Evolutionary conservation across 805 yeast genomes (phyloP).

Genomic region (Ogataea nakhonphanomensis): DNA sequence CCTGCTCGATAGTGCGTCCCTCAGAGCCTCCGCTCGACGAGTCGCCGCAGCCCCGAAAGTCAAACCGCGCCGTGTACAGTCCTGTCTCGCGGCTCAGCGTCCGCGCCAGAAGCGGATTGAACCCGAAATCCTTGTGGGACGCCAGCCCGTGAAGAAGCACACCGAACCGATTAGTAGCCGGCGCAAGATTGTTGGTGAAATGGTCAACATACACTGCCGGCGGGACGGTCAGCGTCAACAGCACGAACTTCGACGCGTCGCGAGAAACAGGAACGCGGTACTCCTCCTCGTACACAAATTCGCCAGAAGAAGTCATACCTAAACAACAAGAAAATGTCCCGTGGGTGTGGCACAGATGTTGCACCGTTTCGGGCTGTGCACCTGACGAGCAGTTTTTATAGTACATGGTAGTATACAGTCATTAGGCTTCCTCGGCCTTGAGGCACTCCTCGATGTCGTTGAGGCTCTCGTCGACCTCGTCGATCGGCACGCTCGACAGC

Average conservation of each 20-base stretch:
- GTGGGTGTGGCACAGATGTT: not conserved
- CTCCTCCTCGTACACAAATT: slow-evolving; percentile 6
- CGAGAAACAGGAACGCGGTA: slow-evolving; percentile 4
- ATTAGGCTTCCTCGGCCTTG: slow-evolving; percentile 20
- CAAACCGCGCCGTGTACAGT: slow-evolving; percentile 67
- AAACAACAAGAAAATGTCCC: slow-evolving; percentile 1
- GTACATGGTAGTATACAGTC: not conserved
- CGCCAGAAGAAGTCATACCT: not conserved
- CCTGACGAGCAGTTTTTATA: not conserved
- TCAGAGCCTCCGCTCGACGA: slow-evolving; percentile 48
- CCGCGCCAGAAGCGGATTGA: slow-evolving; percentile 61
- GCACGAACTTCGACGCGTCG: slow-evolving; percentile 7
- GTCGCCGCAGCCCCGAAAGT: slow-evolving; percentile 82
- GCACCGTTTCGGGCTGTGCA: no score
- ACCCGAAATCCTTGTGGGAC: slow-evolving; percentile 80
- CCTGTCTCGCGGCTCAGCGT: slow-evolving; percentile 58
- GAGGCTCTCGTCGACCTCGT: slow-evolving; percentile 63
- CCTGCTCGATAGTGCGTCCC: slow-evolving; percentile 63
- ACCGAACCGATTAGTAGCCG: slow-evolving; percentile 35
- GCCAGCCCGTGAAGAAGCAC: slow-evolving; percentile 79
- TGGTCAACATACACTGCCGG: slow-evolving; percentile 14
- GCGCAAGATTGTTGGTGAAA: slow-evolving; percentile 10
- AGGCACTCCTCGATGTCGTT: slow-evolving; percentile 49
- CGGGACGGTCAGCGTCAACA: slow-evolving; percentile 24
- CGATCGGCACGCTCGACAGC: slow-evolving; percentile 63